phyloP scores from a whole-genome alignment of 139 green algal genomes.

The Micromonas pusilla region DNA sequence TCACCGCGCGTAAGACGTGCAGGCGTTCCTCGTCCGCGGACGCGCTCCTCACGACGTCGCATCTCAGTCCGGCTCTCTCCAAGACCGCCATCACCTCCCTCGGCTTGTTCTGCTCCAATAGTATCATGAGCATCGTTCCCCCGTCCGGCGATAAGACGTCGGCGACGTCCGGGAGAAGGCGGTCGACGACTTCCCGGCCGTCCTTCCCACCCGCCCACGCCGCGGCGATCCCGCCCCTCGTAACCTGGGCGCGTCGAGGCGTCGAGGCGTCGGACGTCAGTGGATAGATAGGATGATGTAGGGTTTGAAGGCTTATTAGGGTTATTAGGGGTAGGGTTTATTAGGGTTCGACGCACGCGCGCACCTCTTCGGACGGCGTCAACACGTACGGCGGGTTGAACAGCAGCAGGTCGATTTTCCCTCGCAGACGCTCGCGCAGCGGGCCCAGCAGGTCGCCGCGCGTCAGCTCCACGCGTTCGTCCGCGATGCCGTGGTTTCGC shows the following conservation, averaged over 20 bases:
- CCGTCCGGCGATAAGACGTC: background rate
- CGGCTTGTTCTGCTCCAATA: background rate
- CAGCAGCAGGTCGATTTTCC: constrained; percentile 56
- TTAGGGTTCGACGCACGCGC: too few relatives aligned
- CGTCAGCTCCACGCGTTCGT: background rate
- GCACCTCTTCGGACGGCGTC: constrained; percentile 84
- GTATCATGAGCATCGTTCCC: background rate
- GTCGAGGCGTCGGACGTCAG: background rate
- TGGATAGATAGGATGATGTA: background rate
- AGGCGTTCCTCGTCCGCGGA: constrained; percentile 5
- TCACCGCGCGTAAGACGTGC: background rate
- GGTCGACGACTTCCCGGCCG: constrained; percentile 75
- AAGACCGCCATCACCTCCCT: background rate
- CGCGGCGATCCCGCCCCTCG: constrained; percentile 46
- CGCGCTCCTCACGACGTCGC: background rate
- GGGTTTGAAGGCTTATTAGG: too few relatives aligned
- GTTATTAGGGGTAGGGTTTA: too few relatives aligned
- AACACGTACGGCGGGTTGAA: constrained; percentile 98
- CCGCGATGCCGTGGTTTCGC: constrained; percentile 38
- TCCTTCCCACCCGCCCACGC: constrained; percentile 79
- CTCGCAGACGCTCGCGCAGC: constrained; percentile 18
- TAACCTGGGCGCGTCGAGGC: background rate
- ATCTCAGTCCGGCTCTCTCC: background rate
- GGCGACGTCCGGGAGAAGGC: constrained; percentile 57
- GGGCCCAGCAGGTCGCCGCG: constrained; percentile 7